These are phyloP conservation scores for Phycomyces blakesleeanus DNA, from an alignment of 192 early-diverging fungal species.

Conservation along the genomic window DNA sequence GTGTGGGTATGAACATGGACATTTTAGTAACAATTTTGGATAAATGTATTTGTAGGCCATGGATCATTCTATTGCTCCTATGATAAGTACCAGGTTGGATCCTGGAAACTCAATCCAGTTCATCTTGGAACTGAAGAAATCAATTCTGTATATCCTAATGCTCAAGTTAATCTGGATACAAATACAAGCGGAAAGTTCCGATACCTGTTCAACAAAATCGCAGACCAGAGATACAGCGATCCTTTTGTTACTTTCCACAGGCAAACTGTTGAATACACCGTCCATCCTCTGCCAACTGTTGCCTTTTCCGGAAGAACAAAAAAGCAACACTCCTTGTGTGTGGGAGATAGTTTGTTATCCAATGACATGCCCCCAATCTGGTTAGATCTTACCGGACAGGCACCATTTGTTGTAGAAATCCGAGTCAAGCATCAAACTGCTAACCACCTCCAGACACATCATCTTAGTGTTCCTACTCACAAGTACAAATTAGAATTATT, in stretches of 20 bases:
- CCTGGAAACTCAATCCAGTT: neutral
- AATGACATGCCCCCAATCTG: conserved; percentile 21
- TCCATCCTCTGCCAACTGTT: conserved; percentile 31
- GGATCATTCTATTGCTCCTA: conserved; percentile 31
- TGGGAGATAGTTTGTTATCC: conserved; percentile 26
- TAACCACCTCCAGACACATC: conserved; percentile 9
- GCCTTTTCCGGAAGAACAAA: conserved; percentile 17
- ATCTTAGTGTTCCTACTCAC: conserved; percentile 16
- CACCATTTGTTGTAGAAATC: conserved; percentile 36
- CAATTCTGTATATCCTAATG: conserved; percentile 20
- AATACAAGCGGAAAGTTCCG: conserved; percentile 25
- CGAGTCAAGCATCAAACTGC: conserved; percentile 28
- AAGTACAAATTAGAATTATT: conserved; percentile 22
- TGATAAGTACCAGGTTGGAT: conserved; percentile 5
- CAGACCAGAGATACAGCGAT: conserved; percentile 38
- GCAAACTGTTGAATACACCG: conserved; percentile 34
- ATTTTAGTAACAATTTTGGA: too few species aligned
- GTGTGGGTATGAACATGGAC: too few species aligned
- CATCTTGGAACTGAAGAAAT: conserved; percentile 17
- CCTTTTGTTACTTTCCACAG: conserved; percentile 5
- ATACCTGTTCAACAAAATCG: conserved; percentile 35
- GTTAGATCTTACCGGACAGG: conserved; percentile 29
- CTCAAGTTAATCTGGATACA: conserved; percentile 31
- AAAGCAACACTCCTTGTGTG: conserved; percentile 30
- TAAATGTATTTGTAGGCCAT: too few species aligned